These are phyloP conservation scores for Leptomonas pyrrhocoris DNA, from an alignment of 208 protist species.

Conservation along the genomic window DNA sequence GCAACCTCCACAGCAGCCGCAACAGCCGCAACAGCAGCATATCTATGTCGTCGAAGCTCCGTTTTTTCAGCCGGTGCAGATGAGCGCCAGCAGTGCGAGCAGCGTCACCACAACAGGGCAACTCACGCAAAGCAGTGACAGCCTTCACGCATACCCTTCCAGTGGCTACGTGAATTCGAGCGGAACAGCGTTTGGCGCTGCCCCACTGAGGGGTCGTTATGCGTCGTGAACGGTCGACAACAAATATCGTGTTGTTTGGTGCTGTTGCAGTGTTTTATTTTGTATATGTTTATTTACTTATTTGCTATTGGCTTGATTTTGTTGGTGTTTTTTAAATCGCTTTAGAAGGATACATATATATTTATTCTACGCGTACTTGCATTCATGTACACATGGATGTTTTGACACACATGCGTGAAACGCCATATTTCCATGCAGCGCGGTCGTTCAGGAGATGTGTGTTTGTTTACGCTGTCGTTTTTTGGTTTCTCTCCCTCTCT, in stretches of 20 bases:
- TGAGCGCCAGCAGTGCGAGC: conserved; percentile 2
- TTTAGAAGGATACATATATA: too few species aligned
- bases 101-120: not conserved
- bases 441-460: too few species aligned
- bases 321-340: too few species aligned
- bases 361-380: too few species aligned
- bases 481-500: conserved; percentile 11
- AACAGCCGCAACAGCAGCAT: conserved; percentile 28
- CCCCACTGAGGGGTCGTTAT: conserved; percentile 1
- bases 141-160: not conserved
- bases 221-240: not conserved
- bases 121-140: not conserved
- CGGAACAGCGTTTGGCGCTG: not conserved
- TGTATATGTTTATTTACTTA: not conserved
- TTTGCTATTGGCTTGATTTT: too few species aligned
- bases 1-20: conserved; percentile 4
- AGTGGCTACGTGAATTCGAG: not conserved
- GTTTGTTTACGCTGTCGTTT: conserved; percentile 20
- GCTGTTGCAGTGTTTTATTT: not conserved
- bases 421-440: too few species aligned
- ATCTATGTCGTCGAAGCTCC: conserved; percentile 22
- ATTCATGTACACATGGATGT: too few species aligned
- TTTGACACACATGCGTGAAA: too few species aligned
- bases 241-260: too few species aligned
- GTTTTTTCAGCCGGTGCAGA: conserved; percentile 13